Conservation (phyloP, 129 eudicot genomes). For the Sambucus nigra region DNA sequence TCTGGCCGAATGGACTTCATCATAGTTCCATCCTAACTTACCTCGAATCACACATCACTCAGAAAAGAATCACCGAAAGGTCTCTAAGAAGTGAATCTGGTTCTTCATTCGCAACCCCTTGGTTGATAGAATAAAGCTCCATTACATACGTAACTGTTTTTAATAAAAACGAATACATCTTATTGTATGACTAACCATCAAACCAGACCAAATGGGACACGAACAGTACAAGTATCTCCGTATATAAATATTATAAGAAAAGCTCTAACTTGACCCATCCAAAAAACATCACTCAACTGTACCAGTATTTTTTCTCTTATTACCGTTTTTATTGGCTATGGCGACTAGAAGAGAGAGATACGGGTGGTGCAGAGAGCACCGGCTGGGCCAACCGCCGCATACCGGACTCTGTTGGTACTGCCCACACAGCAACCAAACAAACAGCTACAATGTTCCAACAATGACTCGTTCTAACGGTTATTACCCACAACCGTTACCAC, state of each 20-base stretch:
- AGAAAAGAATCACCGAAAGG: too few relatives aligned
- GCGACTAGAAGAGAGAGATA: constrained; percentile 32
- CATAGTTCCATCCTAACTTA: too few relatives aligned
- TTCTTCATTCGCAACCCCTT: constrained; percentile 1
- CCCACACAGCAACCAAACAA: constrained; percentile 10
- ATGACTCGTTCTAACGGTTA: not conserved
- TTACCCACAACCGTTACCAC: constrained; percentile 9
- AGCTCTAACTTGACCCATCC: constrained; percentile 4
- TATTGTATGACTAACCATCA: too few relatives aligned
- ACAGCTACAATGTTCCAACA: constrained; percentile 9
- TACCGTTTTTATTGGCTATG: constrained; percentile 15
- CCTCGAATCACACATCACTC: too few relatives aligned
- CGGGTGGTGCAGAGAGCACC: constrained; percentile 35
- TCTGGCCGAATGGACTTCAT: too few relatives aligned
- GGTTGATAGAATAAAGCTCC: constrained; percentile 1
- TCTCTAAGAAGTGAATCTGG: constrained; percentile 1
- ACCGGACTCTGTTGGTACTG: constrained; percentile 36
- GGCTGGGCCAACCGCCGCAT: constrained; percentile 33
- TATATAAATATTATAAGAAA: constrained; percentile 12
- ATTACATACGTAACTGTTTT: not conserved
- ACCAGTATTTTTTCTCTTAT: not conserved
- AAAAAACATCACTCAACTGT: constrained; percentile 6
- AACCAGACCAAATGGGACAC: too few relatives aligned
- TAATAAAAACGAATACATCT: not conserved
- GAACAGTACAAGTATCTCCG: constrained; percentile 3